These are phyloP conservation scores for Paecilomyces sp. DNA, from an alignment of 2,329 filamentous ascomycete genomes.

Conservation along the genomic window DNA sequence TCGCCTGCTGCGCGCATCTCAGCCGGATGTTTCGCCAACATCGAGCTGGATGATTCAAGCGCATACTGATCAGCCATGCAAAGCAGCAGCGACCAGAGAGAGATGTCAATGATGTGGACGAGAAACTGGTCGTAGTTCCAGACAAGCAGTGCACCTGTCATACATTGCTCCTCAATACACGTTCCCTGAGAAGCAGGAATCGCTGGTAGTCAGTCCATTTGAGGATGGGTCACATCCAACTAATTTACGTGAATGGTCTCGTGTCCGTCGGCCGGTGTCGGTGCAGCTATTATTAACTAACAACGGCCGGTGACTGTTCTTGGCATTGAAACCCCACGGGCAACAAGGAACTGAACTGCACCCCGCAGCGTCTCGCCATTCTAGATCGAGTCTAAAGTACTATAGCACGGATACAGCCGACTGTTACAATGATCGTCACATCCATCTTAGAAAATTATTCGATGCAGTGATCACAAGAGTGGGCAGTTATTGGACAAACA, in stretches of 20 bases:
- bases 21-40: slow-evolving; percentile 21
- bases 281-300: not conserved
- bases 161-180: not conserved
- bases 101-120: not conserved
- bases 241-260: not conserved
- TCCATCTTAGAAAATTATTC: too few relatives aligned
- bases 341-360: not conserved
- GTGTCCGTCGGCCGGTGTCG: not conserved
- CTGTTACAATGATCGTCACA: too few relatives aligned
- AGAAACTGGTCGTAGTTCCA: not conserved
- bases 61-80: slow-evolving; percentile 30
- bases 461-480: too few relatives aligned
- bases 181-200: not conserved
- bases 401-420: too few relatives aligned
- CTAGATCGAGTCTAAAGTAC: not conserved
- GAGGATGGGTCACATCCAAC: not conserved
- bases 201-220: not conserved
- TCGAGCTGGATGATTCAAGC: slow-evolving; percentile 24
- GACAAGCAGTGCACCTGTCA: not conserved
- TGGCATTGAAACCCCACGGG: not conserved
- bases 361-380: not conserved
- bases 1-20: slow-evolving; percentile 13
- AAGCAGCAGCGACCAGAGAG: not conserved
- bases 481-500: too few relatives aligned
- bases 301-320: not conserved